Evolutionary conservation across 495 filamentous ascomycete species (phyloP), one percentile per base, ranked within the genome.

Genomic region (Xylaria bambusicola): DNA sequence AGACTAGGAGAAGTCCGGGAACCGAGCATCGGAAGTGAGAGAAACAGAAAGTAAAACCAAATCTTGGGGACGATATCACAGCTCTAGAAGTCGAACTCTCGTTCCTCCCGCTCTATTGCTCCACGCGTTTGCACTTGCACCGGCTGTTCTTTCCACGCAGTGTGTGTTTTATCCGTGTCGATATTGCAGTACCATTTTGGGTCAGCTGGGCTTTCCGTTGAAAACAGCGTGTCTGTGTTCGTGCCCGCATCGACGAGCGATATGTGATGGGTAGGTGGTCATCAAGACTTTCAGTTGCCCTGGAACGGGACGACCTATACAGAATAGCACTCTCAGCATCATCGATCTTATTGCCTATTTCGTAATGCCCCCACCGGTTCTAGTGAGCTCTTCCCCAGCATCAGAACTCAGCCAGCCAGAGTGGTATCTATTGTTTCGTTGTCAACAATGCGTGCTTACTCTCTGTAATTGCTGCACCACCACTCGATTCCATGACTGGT

Each of bases 251-350:
- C 47, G 49, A 29, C 23, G 10, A 46, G 21, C 48, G 57, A 60
- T 47, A 41, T 60, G 57, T 60, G 24, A 60, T 60, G 57, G 49
- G 57, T 60, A 60, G 49, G 56, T 58, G 47, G 48, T 52, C 29
- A 23, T 47, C 21, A 44, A 49, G 27, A 35, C 36, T n/a, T 9
- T 52, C 17, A 13, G 23, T 44, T 46, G 26, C 8, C 26, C 26
- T 23, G 45, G 27, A 41, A 36, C 35, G 45, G 12, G 26, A 44
- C 36, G 47, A 9, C 35, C 23, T 15, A 47, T 42, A 10, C 10
- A 18, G 13, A 3, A 6, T 15, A 15, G 36, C 3, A 13, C 36
- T 38, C 3, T 15, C 6, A 15, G 7, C 36, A 6, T 33, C 5
- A 33, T 10, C 10, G 29, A 10, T 33, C 5, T 33, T 33, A 10